Percentiles rank a stretch among this genome's conserved stretches.
Evolutionary conservation across 805 yeast species (phyloP).

Genomic region (Candida lessepsii): DNA sequence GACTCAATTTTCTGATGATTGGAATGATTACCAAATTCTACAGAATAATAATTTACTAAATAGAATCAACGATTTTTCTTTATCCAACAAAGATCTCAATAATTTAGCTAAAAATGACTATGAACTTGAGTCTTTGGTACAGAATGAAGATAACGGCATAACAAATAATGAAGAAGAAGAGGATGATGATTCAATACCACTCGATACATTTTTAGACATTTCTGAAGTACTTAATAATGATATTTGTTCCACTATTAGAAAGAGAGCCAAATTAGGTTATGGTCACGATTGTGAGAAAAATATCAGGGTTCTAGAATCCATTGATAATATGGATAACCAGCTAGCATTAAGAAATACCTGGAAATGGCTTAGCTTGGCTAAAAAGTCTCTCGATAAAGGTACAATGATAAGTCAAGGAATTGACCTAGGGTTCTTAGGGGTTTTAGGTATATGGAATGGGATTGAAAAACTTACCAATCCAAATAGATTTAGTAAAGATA

Average conservation of each 20-base stretch:
- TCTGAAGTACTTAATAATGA: slow-evolving; percentile 61
- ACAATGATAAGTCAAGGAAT: slow-evolving; percentile 66
- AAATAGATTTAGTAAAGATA: slow-evolving; percentile 39
- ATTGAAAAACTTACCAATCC: slow-evolving; percentile 47
- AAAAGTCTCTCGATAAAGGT: slow-evolving; percentile 60
- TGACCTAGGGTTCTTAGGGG: slow-evolving; percentile 87
- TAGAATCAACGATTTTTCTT: slow-evolving; percentile 13
- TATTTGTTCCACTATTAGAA: slow-evolving; percentile 67
- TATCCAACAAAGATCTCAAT: slow-evolving; percentile 11
- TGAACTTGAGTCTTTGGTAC: slow-evolving; percentile 10
- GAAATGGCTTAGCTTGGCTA: slow-evolving; percentile 85
- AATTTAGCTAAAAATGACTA: slow-evolving; percentile 11
- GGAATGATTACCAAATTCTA: slow-evolving; percentile 10
- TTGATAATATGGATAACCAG: slow-evolving; percentile 53
- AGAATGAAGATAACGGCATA: slow-evolving; percentile 18
- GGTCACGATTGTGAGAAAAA: slow-evolving; percentile 67
- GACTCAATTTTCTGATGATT: slow-evolving; percentile 40
- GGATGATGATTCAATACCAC: slow-evolving; percentile 23
- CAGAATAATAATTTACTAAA: slow-evolving; percentile 11
- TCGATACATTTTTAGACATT: slow-evolving; percentile 30
- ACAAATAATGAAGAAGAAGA: slow-evolving; percentile 22
- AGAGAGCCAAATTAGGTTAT: slow-evolving; percentile 72
- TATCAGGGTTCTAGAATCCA: slow-evolving; percentile 53
- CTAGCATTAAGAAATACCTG: slow-evolving; percentile 66
- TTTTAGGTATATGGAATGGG: slow-evolving; percentile 86